Evolutionary conservation across 1,139 yeast species (phyloP).

Genomic region (Taphrina flavorubra): DNA sequence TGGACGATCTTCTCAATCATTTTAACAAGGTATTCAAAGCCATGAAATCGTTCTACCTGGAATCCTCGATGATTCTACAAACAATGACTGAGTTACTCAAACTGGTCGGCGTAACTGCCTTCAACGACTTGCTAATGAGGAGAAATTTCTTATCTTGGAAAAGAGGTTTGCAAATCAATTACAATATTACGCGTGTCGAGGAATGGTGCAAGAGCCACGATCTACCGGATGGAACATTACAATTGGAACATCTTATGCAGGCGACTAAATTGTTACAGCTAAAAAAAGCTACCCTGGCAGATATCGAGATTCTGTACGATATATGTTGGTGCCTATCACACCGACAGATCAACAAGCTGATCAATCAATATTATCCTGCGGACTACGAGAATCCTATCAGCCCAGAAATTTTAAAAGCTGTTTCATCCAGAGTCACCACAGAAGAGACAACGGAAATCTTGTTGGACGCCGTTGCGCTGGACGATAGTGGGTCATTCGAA

Average conservation of each 20-base stretch:
- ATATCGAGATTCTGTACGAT: constrained; percentile 89
- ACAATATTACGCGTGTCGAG: constrained; percentile 92
- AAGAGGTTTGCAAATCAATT: constrained; percentile 94
- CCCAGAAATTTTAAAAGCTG: constrained; percentile 77
- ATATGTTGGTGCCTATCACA: constrained; percentile 95
- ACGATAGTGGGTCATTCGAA: constrained; percentile 80
- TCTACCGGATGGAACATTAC: constrained; percentile 85
- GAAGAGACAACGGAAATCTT: constrained; percentile 52
- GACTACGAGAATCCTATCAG: constrained; percentile 96
- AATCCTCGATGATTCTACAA: constrained; percentile 80
- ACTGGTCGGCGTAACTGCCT: constrained; percentile 90
- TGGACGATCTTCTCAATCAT: constrained; percentile 92
- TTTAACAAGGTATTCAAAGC: constrained; percentile 93
- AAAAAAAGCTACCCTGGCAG: constrained; percentile 69
- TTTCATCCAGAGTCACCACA: constrained; percentile 81
- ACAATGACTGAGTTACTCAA: constrained; percentile 83
- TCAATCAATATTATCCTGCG: constrained; percentile 83
- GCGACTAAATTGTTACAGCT: constrained; percentile 92
- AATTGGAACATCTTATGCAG: constrained; percentile 86
- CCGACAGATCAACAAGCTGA: constrained; percentile 88
- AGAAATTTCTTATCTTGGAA: constrained; percentile 96
- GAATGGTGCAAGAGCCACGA: constrained; percentile 99
- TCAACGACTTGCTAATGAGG: constrained; percentile 94
- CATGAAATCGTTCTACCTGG: constrained; percentile 88
- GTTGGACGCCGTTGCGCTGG: constrained; percentile 65